Percentiles rank a stretch among this genome's conserved stretches.
These are phyloP conservation scores for Mortierella sp. DNA, from an alignment of 371 early-diverging fungal genomes.

Conservation along the genomic window DNA sequence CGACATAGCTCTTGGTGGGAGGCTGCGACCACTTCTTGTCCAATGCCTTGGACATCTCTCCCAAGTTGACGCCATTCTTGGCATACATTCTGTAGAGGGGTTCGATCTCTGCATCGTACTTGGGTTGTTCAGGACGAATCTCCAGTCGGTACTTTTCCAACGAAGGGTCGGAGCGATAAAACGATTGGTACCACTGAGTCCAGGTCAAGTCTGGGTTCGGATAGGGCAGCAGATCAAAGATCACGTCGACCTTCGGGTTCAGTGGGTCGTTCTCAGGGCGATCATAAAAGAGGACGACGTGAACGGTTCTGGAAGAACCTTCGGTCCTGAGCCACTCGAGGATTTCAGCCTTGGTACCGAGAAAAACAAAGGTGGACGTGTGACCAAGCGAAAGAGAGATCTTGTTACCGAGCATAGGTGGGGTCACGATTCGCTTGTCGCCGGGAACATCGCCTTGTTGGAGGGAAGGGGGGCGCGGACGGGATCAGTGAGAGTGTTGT, in stretches of 20 bases:
- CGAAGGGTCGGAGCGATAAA: conserved; percentile 39
- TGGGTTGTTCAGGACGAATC: conserved; percentile 50
- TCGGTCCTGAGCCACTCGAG: conserved; percentile 48
- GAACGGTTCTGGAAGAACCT: conserved; percentile 27
- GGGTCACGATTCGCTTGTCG: conserved; percentile 43
- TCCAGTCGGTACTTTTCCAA: conserved; percentile 42
- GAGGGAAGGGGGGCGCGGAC: not conserved
- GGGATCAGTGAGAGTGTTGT: not conserved
- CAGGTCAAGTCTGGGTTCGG: conserved; percentile 53
- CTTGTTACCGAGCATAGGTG: conserved; percentile 48
- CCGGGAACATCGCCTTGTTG: conserved; percentile 30
- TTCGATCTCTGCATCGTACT: conserved; percentile 43
- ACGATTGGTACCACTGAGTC: conserved; percentile 48
- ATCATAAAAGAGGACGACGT: conserved; percentile 41
- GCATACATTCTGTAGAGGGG: conserved; percentile 51
- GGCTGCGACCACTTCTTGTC: conserved; percentile 51
- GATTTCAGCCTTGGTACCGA: conserved; percentile 48
- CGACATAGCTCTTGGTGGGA: conserved; percentile 36
- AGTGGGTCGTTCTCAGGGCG: conserved; percentile 37
- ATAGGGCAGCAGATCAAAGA: conserved; percentile 49
- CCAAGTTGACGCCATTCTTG: conserved; percentile 45
- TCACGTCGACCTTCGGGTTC: conserved; percentile 25
- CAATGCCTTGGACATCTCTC: conserved; percentile 32
- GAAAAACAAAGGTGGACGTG: conserved; percentile 48
- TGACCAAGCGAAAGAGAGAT: conserved; percentile 50